Evolutionary conservation across 805 yeast genomes (phyloP), one percentile per base, ranked within the genome.

Genomic region (Yamadazyma paraphyllophila): DNA sequence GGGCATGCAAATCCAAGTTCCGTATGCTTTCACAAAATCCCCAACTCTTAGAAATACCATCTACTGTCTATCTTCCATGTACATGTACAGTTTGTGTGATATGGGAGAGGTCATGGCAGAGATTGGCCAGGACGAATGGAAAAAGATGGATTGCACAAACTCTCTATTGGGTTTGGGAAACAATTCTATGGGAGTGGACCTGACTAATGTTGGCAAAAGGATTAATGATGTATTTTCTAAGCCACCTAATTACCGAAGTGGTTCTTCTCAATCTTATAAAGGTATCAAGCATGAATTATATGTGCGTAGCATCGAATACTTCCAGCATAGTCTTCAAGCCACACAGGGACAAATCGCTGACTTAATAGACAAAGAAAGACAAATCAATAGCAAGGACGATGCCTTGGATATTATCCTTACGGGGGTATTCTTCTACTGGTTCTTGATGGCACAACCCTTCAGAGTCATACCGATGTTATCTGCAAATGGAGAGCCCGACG

Each of bases 361-460:
- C 4, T 26, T 32, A 16, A 6, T 43, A 7, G 16, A 31, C 6
- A 14, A 30, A 17, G 30, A 9, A 8, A 27, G 7, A 31, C n/a
- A 20, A 15, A 37, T 8, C 17, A 16, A 15, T 7, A 36, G 30
- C n/a, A 39, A 16, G 8, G 52, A 48, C 13, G 51, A 49, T 17
- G 54, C 56, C 0, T 52, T 55, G 7, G 63, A 57, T 34, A 24
- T 55, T 2, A 36, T 52, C 7, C 38, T 59, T 1, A 54, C 65
- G 4, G 51, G 59, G 4, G 51, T 58, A 16, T 40, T 66, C 7
- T 45, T 61, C 29, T 63, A 45, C 42, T 51, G 63, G 6, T 64
- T 56, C 36, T 45, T 63, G 15, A 55, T 62, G 7, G 41, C 61
- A 3, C 67, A 63, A 41, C 71, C 71, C 1, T 59, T 54, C 37